phyloP scores from a whole-genome alignment of 2,329 filamentous ascomycete species.

The Trichophyton schoenleinii region DNA sequence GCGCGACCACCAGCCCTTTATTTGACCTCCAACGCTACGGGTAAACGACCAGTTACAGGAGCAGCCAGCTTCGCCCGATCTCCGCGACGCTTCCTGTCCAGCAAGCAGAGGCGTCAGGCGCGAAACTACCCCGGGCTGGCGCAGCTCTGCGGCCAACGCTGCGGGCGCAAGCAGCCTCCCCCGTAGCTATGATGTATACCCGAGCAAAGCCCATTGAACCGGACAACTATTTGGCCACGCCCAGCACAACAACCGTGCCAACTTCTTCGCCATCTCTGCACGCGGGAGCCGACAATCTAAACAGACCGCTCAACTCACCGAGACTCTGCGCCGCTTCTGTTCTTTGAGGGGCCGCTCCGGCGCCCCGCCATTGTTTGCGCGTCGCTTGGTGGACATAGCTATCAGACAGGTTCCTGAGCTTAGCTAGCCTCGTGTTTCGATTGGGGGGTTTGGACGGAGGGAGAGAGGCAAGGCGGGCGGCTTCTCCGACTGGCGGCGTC shows the following conservation, averaged over 20 bases:
- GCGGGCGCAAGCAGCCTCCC: neutral
- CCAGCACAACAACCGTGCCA: neutral
- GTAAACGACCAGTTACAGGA: slow-evolving; percentile 4
- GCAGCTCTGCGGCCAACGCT: neutral
- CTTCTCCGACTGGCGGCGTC: neutral
- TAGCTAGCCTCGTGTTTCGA: slow-evolving; percentile 7
- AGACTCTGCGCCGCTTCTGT: slow-evolving; percentile 13
- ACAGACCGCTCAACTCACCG: slow-evolving; percentile 11
- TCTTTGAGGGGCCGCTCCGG: slow-evolving; percentile 10
- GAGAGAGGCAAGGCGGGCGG: neutral
- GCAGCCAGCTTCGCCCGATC: neutral
- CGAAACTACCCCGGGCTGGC: neutral
- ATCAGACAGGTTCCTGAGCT: slow-evolving; percentile 1
- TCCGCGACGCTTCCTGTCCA: neutral
- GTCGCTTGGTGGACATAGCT: slow-evolving; percentile 19
- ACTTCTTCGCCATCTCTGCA: neutral
- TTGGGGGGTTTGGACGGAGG: slow-evolving; percentile 3
- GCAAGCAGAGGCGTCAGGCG: neutral
- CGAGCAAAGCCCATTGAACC: neutral
- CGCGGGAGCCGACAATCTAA: neutral
- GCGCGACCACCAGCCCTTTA: neutral
- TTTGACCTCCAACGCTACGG: neutral
- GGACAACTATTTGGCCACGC: neutral
- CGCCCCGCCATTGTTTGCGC: slow-evolving; percentile 38
- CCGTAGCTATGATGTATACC: neutral